A percentile compares a stretch with the other conserved stretches of the same genome.
These are phyloP conservation scores for Ceratocystis alfenasii DNA, from an alignment of 2,329 filamentous ascomycete genomes.

Conservation along the genomic window DNA sequence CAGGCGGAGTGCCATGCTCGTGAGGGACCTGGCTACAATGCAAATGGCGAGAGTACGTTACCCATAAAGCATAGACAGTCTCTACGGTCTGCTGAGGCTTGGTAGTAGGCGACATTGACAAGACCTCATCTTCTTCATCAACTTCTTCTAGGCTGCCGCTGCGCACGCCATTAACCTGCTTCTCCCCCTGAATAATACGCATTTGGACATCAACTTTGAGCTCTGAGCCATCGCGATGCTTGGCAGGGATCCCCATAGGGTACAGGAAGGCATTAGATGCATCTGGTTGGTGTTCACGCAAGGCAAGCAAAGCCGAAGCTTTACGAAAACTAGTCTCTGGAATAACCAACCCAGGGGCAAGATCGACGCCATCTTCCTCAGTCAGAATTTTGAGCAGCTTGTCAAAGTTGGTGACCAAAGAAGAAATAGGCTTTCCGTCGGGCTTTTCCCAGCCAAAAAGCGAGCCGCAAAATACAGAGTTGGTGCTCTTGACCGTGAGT, in stretches of 20 bases:
- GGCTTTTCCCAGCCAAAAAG: slow-evolving; percentile 81
- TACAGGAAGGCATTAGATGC: slow-evolving; percentile 67
- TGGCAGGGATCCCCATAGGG: slow-evolving; percentile 72
- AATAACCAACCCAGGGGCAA: slow-evolving; percentile 90
- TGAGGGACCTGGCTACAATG: slow-evolving; percentile 57
- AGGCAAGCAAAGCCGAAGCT: slow-evolving; percentile 68
- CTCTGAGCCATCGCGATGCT: slow-evolving; percentile 80
- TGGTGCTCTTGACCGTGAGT: slow-evolving; percentile 78
- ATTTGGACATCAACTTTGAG: slow-evolving; percentile 94
- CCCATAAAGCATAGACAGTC: slow-evolving; percentile 89
- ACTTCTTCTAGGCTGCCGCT: slow-evolving; percentile 50
- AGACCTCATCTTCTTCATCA: slow-evolving; percentile 36
- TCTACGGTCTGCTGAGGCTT: slow-evolving; percentile 45
- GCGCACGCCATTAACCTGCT: slow-evolving; percentile 47
- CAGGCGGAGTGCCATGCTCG: slow-evolving; percentile 46
- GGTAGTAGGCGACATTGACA: background rate
- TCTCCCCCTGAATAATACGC: slow-evolving; percentile 86
- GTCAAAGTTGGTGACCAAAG: slow-evolving; percentile 78
- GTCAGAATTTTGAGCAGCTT: slow-evolving; percentile 68
- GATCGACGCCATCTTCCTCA: slow-evolving; percentile 70
- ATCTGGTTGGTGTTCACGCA: slow-evolving; percentile 73
- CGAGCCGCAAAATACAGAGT: slow-evolving; percentile 84
- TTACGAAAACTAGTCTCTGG: slow-evolving; percentile 92
- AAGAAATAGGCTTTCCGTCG: slow-evolving; percentile 65
- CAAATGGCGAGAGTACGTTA: slow-evolving; percentile 88